Base-by-base conservation (phyloP, 345 rosid species). In the Combretum micranthum region DNA sequence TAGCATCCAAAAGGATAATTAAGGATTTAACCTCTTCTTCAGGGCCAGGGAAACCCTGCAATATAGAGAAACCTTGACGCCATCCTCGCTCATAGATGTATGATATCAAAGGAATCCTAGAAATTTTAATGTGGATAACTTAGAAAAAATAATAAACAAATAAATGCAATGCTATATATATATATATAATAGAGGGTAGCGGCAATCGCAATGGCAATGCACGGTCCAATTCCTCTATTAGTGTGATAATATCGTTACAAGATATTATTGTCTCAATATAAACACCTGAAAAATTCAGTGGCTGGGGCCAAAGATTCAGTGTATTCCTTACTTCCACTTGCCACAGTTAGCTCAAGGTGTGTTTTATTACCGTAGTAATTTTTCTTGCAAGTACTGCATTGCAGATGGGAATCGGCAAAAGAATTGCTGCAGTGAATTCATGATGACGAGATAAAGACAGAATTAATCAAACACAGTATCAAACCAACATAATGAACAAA, bases 71-170 rank as follows among this genome's bases (percentile, higher is more conserved):
- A 56, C 71, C 81, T 71, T 91, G 98, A 63, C 95, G 88, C 98
- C 98, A 91, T 54, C 98, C 98, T 61, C 96, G 79, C 75, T 91
- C 98, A 39, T 91, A 91, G 60, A 88, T 75, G 69, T 75, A 87
- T 2, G 96, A 83, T 50, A 91, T 75, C 67, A 87, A 42, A 1
- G 79, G 89, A 62, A 63, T 32, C 76, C 97, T 87, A 68, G 9
- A 32, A 7, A 4, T 32, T 32, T 32, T 32, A 0, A 32, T 32
- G 9, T 1, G 9, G 39, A 32, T 4, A 32, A 11, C 5, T 32
- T 32, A 4, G 5, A 1, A 32, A 2, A 32, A 32, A 32, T 32
- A 11, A 32, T 32, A 5, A 5, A 32, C 9, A 32, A 32, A 32
- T 3, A 11, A n/a, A n/a, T n/a, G n/a, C n/a, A n/a, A n/a, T n/a